These are phyloP conservation scores for Anisodus acutangulus DNA, from an alignment of 257 asterid genomes.

Conservation along the genomic window DNA sequence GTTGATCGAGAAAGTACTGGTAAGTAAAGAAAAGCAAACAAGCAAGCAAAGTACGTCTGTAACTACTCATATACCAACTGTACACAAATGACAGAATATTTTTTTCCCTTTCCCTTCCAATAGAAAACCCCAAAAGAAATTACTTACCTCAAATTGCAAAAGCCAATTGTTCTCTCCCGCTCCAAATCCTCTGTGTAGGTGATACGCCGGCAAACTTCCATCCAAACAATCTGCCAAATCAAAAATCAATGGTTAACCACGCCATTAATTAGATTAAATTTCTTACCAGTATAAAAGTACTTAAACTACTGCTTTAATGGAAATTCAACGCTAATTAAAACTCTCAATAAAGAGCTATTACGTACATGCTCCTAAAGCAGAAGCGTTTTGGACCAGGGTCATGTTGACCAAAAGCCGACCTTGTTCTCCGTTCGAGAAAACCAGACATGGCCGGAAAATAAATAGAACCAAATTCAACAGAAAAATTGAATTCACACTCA, in stretches of 20 bases:
- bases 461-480: conserved; percentile 43
- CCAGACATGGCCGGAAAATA: conserved; percentile 48
- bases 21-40: neutral
- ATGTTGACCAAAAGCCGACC: conserved; percentile 54
- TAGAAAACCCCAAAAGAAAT: conserved; percentile 17
- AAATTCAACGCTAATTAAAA: neutral
- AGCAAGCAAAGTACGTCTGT: conserved; percentile 11
- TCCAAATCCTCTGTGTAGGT: conserved; percentile 83
- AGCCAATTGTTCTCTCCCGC: conserved; percentile 90
- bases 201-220: conserved; percentile 95
- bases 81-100: conserved; percentile 19
- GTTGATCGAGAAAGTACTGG: neutral
- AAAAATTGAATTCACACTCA: conserved; percentile 37
- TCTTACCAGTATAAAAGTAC: too few relatives aligned
- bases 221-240: conserved; percentile 78
- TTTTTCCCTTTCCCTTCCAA: conserved; percentile 34
- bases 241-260: neutral
- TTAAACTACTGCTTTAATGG: neutral
- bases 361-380: conserved; percentile 68
- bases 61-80: neutral
- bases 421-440: conserved; percentile 33
- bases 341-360: neutral
- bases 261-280: neutral
- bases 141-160: conserved; percentile 87
- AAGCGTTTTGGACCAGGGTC: conserved; percentile 69